Base-by-base conservation (phyloP, 257 asterid genomes). In the Catharanthus roseus region DNA sequence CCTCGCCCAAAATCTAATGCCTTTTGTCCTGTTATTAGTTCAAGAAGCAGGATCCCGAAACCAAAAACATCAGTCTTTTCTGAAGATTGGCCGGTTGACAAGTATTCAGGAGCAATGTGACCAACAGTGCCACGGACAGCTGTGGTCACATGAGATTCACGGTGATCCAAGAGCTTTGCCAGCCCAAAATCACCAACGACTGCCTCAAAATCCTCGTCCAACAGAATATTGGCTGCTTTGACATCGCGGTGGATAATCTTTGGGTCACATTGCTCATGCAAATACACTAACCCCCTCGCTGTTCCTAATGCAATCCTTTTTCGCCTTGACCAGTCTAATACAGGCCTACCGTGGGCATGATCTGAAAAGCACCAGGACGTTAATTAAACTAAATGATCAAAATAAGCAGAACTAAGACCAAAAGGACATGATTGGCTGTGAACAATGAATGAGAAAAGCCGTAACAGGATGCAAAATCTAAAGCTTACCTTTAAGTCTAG, bases 101-200 rank as follows among this genome's bases (percentile, higher is more conserved):
- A 72, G 62, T 93, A 90, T 54, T 93, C 98, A 0, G 97, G 97
- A 47, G 98, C 97, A 72, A 93, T 93, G 82, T 93, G 97, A n/a
- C 98, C 97, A 12, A 93, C 85, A 1, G 97, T 93, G 71, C 98
- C 98, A n/a, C 97, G 87, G 24, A 90, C 98, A 49, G 98, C 97
- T 0, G 98, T 93, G 10, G 98, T 88, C 42, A 93, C 98, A 39
- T 93, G 98, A 70, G 98, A 87, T 61, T 93, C 97, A 0, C 81
- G 86, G 75, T 90, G 97, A 76, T 92, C 97, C 84, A 92, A 80
- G 19, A 92, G 96, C 86, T 92, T 90, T 11, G 98, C 98, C 81
- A 92, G 67, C 33, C 98, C 98, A 31, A 90, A 92, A 82, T 92
- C 98, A 42, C 98, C 98, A 28, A 92, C 97, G 38, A 92, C 96